Evolutionary conservation across 2,329 filamentous ascomycete genomes (phyloP), one percentile per base, ranked within the genome.

Genomic region (Colletotrichum falcatum): DNA sequence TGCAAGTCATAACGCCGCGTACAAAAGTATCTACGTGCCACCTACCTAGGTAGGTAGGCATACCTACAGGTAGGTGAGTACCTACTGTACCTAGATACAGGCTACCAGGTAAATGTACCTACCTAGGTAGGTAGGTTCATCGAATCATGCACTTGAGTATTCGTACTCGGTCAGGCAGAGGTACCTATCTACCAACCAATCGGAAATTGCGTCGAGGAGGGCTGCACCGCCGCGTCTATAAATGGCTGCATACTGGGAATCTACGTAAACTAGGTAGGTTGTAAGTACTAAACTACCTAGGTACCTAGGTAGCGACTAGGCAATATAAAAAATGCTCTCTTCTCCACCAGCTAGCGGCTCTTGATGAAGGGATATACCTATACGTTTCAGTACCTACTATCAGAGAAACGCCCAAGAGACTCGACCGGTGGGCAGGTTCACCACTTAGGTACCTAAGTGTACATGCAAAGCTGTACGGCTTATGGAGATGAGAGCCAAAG

Each of bases 141-240:
- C n/a, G n/a, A n/a, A n/a, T n/a, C n/a, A n/a, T n/a, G n/a, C n/a
- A n/a, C n/a, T n/a, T n/a, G n/a, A n/a, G n/a, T n/a, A n/a, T n/a
- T n/a, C n/a, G n/a, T n/a, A n/a, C n/a, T n/a, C n/a, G n/a, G n/a
- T n/a, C n/a, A n/a, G n/a, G n/a, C n/a, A n/a, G n/a, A 16, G n/a
- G 12, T 16, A 14, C 5, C 12, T 16, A 26, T 7, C 14, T 9
- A 46, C 8, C 44, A 39, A 18, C 18, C 37, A 18, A 39, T 39
- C 4, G 37, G 35, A 48, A 23, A n/a, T n/a, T 14, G 3, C 46
- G 12, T 48, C 26, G 12, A 26, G 46, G n/a, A 49, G n/a, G 11
- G 4, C 44, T 9, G 60, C 65, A 67, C 65, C 33, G 66, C 66
- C 66, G 58, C 61, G 59, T 53, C 44, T 65, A 46, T 54, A 59